Evolutionary conservation across 1,139 yeast species (phyloP).

Genomic region (Scheffersomyces illinoinensis): DNA sequence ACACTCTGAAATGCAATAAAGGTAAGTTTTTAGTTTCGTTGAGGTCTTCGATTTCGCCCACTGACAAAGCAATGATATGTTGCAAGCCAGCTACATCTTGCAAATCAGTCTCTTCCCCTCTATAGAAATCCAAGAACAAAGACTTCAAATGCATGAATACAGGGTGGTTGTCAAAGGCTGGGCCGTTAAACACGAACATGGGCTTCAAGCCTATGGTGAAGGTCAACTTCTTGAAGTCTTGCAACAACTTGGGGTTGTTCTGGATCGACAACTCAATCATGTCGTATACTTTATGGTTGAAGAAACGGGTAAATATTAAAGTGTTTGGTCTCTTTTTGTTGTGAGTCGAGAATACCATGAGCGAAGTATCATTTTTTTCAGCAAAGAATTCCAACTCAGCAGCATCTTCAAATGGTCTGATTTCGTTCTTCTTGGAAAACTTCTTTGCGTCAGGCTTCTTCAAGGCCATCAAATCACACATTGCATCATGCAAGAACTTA

Average conservation of each 20-base stretch:
- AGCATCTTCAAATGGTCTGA: conserved; percentile 94
- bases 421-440: conserved; percentile 83
- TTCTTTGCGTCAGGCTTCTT: conserved; percentile 91
- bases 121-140: conserved; percentile 84
- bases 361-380: conserved; percentile 89
- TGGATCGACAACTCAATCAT: conserved; percentile 88
- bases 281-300: conserved; percentile 86
- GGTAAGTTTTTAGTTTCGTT: conserved; percentile 58
- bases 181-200: conserved; percentile 90
- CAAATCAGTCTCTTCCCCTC: conserved; percentile 80
- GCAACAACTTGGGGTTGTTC: conserved; percentile 66
- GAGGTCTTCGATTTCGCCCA: conserved; percentile 76
- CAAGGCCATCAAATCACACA: conserved; percentile 85
- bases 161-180: conserved; percentile 88
- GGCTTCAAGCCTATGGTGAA: conserved; percentile 92
- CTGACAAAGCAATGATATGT: conserved; percentile 81
- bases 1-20: conserved; percentile 83
- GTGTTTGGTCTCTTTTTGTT: conserved; percentile 95
- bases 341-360: conserved; percentile 77
- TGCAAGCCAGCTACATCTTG: conserved; percentile 96
- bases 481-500: conserved; percentile 81
- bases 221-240: conserved; percentile 79
- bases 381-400: conserved; percentile 83
- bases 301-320: conserved; percentile 83
- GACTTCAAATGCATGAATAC: conserved; percentile 84